A percentile compares a stretch with the other conserved stretches of the same genome.
phyloP scores from a whole-genome alignment of 2,329 filamentous ascomycete species.

The Aureobasidium sp. region DNA sequence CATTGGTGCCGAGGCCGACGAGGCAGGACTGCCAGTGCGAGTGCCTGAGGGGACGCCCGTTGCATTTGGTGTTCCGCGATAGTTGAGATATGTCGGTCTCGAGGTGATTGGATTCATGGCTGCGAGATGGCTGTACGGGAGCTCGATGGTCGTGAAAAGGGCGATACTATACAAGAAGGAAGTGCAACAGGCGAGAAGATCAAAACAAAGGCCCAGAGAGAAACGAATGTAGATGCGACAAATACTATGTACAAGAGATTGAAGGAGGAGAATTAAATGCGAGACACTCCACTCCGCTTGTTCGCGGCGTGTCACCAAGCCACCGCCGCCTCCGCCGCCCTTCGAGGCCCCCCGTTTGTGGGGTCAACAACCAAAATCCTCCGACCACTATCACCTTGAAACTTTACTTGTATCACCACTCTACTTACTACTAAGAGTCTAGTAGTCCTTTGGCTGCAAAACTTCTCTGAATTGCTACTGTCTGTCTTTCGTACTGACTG shows the following conservation, averaged over 20 bases:
- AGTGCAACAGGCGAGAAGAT: not conserved
- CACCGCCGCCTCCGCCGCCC: not conserved
- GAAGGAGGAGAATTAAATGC: conserved; percentile 3
- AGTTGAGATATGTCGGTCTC: conserved; percentile 16
- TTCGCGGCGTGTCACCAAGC: conserved; percentile 3
- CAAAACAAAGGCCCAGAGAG: not conserved
- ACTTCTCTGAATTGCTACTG: not conserved
- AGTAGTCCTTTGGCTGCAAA: not conserved
- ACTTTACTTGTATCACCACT: not conserved
- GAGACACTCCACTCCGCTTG: not conserved
- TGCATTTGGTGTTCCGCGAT: not conserved
- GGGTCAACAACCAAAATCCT: not conserved
- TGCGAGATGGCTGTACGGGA: not conserved
- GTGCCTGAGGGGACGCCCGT: not conserved
- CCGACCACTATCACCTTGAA: not conserved
- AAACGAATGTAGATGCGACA: not conserved
- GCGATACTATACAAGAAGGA: not conserved
- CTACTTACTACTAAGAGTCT: not conserved
- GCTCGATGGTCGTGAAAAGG: not conserved
- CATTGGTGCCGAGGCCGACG: not conserved
- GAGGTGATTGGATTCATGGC: conserved; percentile 2
- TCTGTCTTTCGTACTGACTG: not conserved
- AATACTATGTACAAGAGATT: not conserved
- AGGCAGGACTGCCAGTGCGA: not conserved
- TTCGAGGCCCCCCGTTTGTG: not conserved